Conservation (phyloP, 306 rosid genomes). For the Pyrus communis region DNA sequence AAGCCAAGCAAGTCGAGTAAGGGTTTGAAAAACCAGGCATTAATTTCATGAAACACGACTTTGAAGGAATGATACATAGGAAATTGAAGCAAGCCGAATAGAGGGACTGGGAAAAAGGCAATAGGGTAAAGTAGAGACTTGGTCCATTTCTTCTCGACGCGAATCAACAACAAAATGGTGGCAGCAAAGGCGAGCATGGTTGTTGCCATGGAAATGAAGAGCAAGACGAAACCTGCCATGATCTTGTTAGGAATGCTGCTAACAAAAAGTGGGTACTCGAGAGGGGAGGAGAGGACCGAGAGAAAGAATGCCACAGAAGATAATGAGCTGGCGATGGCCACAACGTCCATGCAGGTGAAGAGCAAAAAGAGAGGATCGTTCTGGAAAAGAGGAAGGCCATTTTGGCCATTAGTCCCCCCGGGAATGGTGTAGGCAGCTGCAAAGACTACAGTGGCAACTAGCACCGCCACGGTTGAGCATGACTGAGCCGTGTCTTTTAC, state of each 20-base stretch:
- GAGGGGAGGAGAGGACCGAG: slow-evolving; percentile 25
- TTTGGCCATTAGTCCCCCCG: neutral
- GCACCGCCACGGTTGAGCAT: slow-evolving; percentile 23
- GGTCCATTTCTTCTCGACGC: slow-evolving; percentile 6
- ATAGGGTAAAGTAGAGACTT: slow-evolving; percentile 7
- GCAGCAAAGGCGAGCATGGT: slow-evolving; percentile 33
- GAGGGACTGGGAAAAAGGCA: slow-evolving; percentile 16
- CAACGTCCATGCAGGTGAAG: slow-evolving; percentile 27
- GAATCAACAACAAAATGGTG: slow-evolving; percentile 16
- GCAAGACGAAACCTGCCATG: slow-evolving; percentile 10
- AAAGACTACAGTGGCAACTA: slow-evolving; percentile 32
- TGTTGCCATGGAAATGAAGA: slow-evolving; percentile 21
- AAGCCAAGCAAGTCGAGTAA: neutral
- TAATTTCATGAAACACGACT: neutral
- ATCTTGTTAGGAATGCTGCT: slow-evolving; percentile 22
- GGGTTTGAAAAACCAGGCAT: neutral
- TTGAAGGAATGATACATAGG: neutral
- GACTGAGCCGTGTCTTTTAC: slow-evolving; percentile 20
- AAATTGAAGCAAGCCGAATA: neutral
- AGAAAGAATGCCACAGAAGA: slow-evolving; percentile 36
- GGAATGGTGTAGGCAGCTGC: slow-evolving; percentile 31
- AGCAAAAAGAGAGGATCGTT: slow-evolving; percentile 14
- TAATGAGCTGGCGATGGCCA: slow-evolving; percentile 28
- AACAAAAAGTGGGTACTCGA: slow-evolving; percentile 12
- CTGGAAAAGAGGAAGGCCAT: neutral